Evolutionary conservation across 306 rosid species (phyloP).

Genomic region (Psophocarpus tetragonolobus): DNA sequence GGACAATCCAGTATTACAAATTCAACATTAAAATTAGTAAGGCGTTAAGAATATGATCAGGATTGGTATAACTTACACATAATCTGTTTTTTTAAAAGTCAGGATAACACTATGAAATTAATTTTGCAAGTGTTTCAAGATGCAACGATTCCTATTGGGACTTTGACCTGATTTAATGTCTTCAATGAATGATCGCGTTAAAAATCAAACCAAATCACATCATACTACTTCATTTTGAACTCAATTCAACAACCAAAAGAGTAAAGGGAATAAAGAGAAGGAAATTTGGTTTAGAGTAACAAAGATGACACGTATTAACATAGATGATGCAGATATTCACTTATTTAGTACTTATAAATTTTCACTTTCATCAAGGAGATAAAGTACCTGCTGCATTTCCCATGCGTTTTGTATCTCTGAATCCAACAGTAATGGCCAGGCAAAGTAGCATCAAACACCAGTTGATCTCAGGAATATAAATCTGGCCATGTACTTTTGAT

Average conservation of each 20-base stretch:
- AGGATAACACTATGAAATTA: not conserved
- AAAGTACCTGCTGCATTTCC: constrained; percentile 82
- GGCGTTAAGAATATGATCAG: not conserved
- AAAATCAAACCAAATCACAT: not conserved
- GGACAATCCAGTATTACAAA: too few species aligned
- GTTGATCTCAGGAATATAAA: constrained; percentile 83
- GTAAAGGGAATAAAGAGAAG: not conserved
- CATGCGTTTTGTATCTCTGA: constrained; percentile 71
- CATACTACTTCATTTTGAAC: not conserved
- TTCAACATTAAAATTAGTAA: not conserved
- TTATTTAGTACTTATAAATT: not conserved
- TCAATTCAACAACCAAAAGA: not conserved
- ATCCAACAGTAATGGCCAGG: constrained; percentile 74
- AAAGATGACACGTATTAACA: not conserved
- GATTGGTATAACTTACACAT: not conserved
- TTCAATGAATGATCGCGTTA: not conserved
- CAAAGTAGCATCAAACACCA: constrained; percentile 82
- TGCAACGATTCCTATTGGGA: not conserved
- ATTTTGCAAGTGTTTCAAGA: not conserved
- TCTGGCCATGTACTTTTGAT: constrained; percentile 76
- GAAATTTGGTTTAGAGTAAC: not conserved
- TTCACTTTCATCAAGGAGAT: not conserved
- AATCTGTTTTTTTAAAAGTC: not conserved
- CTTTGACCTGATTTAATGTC: not conserved
- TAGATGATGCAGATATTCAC: not conserved